Evolutionary conservation across 495 filamentous ascomycete genomes (phyloP), one percentile per base, ranked within the genome.

Genomic region (Xylaria nigripes): DNA sequence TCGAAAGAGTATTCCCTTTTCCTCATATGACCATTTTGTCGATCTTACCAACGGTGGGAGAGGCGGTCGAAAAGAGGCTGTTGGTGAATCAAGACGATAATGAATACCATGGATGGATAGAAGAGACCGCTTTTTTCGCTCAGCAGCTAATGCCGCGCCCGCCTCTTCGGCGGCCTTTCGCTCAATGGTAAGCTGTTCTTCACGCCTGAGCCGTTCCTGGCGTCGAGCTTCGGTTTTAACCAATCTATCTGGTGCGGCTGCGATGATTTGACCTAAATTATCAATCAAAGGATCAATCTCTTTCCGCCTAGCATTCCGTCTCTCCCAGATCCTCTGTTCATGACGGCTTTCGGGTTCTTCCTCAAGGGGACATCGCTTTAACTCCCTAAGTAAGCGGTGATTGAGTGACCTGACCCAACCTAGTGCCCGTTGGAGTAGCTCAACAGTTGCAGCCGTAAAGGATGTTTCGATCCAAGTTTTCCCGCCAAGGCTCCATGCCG

Each of bases 401-500:
- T 64, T 57, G 40, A 66, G 32, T 13, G 23, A 9, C 21, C 38
- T 51, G 22, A 64, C 57, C 61, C 59, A 62, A 50, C 49, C 45
- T 36, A 61, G 38, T 21, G 16, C 21, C 43, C 57, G 60, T 38
- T 3, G 36, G 55, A 66, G 56, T 27, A 66, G 42, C 47, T 60
- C 58, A 27, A 61, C 40, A 1, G 55, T 49, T 21, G 51, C 56
- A 48, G 32, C 36, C 12, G 64, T 66, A 19, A 66, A 64, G 40
- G 30, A 25, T 34, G 61, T 19, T 9, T 19, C 12, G 0, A 8
- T 2, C 61, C 58, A 51, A 36, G 51, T 34, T 23, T 42, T 24
- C 2, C 64, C 61, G 32, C 61, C 64, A 48, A 66, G 23, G 8
- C 21, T 36, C 61, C 61, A 64, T 13, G 38, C 52, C 36, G 48